Conservation (phyloP, 2,329 filamentous ascomycete species). For the Teratosphaeriaceae sp. region DNA sequence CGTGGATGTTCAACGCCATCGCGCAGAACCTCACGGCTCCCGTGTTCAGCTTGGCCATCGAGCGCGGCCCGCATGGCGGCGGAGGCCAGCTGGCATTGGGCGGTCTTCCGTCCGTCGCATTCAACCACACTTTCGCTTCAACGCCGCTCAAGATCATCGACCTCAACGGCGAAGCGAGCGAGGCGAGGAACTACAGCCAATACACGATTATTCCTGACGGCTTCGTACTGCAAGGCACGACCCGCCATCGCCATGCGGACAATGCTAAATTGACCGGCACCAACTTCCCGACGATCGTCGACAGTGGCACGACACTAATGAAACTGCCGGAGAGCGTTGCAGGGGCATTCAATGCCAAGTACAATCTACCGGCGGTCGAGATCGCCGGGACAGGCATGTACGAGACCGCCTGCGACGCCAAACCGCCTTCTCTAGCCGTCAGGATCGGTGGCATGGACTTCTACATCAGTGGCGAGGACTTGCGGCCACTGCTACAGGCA, state of each 20-base stretch:
- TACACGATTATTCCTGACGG: slow-evolving; percentile 27
- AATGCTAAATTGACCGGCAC: slow-evolving; percentile 27
- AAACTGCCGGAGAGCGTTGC: slow-evolving; percentile 32
- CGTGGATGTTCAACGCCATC: slow-evolving; percentile 42
- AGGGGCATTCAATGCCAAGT: slow-evolving; percentile 32
- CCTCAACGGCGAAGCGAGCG: slow-evolving; percentile 4
- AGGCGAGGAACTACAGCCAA: slow-evolving; percentile 23
- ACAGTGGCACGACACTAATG: slow-evolving; percentile 34
- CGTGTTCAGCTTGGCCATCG: slow-evolving; percentile 40
- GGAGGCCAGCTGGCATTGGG: slow-evolving; percentile 43
- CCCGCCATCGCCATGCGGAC: slow-evolving; percentile 1
- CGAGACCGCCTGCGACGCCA: slow-evolving; percentile 34
- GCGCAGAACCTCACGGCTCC: slow-evolving; percentile 35
- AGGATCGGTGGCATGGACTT: slow-evolving; percentile 32
- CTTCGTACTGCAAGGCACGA: slow-evolving; percentile 21
- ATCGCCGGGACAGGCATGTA: slow-evolving; percentile 25
- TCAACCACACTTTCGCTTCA: slow-evolving; percentile 23
- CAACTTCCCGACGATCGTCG: slow-evolving; percentile 34
- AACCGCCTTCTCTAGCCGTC: slow-evolving; percentile 30
- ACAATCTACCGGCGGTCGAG: slow-evolving; percentile 34
- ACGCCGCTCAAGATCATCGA: slow-evolving; percentile 27
- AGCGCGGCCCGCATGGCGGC: slow-evolving; percentile 18
- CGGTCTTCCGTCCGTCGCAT: slow-evolving; percentile 37
- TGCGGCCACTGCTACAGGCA: no score
- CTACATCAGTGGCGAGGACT: slow-evolving; percentile 24